Percentiles rank a stretch among this genome's conserved stretches.
Evolutionary conservation across 2,329 filamentous ascomycete species (phyloP).

Genomic region (Colletotrichum horii): DNA sequence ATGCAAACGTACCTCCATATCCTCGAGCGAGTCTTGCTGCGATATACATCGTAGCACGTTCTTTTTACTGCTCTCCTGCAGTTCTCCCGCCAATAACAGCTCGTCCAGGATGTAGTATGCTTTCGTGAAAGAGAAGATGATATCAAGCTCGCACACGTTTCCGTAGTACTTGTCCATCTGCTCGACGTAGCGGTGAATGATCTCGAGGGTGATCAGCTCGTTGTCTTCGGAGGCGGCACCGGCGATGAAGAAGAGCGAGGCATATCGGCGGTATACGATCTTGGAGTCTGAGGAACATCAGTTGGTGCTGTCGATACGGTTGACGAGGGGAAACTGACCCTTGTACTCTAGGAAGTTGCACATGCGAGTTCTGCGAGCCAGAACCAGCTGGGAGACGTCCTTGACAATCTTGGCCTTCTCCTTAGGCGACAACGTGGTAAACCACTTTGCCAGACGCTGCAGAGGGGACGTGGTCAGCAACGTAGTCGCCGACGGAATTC

Average conservation of each 20-base stretch:
- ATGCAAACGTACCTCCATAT: slow-evolving; percentile 90
- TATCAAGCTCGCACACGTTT: slow-evolving; percentile 98
- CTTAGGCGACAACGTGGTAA: slow-evolving; percentile 94
- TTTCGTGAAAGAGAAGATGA: slow-evolving; percentile 99
- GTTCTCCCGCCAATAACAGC: slow-evolving; percentile 89
- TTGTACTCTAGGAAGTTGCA: slow-evolving; percentile 99
- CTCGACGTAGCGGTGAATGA: slow-evolving; percentile 98
- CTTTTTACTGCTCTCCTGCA: slow-evolving; percentile 99
- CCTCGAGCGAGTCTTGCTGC: slow-evolving; percentile 96
- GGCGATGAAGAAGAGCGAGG: slow-evolving; percentile 98
- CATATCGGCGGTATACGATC: slow-evolving; percentile 98
- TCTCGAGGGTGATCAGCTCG: slow-evolving; percentile 96
- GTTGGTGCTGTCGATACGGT: background rate
- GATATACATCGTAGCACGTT: slow-evolving; percentile 95
- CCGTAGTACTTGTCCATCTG: slow-evolving; percentile 99
- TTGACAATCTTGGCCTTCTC: slow-evolving; percentile 99
- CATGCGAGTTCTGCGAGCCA: slow-evolving; percentile 96
- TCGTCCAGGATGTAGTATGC: slow-evolving; percentile 99
- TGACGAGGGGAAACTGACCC: slow-evolving; percentile 57
- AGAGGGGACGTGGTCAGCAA: slow-evolving; percentile 7
- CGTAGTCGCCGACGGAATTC: background rate
- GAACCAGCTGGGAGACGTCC: slow-evolving; percentile 96
- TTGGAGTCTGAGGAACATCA: slow-evolving; percentile 75
- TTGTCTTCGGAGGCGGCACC: slow-evolving; percentile 98
- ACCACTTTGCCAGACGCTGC: slow-evolving; percentile 98